Base-by-base conservation (phyloP, 495 filamentous ascomycete genomes). In the Hypomontagnella monticulosa region DNA sequence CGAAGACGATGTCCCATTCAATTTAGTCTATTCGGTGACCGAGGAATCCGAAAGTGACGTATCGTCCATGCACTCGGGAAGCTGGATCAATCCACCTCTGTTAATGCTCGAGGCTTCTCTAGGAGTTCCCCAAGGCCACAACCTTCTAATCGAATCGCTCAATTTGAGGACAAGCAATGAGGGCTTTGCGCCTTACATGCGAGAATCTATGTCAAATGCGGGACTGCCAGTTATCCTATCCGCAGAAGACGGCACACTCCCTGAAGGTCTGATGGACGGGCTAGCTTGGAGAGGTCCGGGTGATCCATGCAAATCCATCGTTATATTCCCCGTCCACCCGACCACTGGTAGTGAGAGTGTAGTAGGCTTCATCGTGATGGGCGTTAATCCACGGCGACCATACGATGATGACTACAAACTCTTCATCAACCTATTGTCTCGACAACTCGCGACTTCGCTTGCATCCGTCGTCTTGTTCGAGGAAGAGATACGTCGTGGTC, bases 391-490 rank as follows among this genome's bases (percentile, higher is more conserved):
- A 33, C 76, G 88, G 23, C 80, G 88, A 50, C 87, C 83, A 1
- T 91, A 88, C 61, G 87, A 92, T 66, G 83, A 86, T 48, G 88
- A 90, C 65, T 92, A 91, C 59, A 79, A 83, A 50, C 78, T 91
- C 0, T 92, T 91, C 64, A 78, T 91, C 47, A 86, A 86, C 65
- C 77, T 92, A n/a, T 75, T 92, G 14, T 87, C 84, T 40, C 82
- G 88, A 10, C 89, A 91, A 64, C 76, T 91, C 7, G 87, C 86
- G 7, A 92, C 89, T 0, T 88, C 87, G 5, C 81, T 91, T 68
- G 89, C 89, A 9, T 89, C 88, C 0, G 88, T 91, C 7, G 87
- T 91, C 0, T 70, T 92, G 4, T 90, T 90, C 55, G 89, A 91
- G 64, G 89, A 91, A 60, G 89, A 92, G 68, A 91, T 91, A 61